Evolutionary conservation across 441 rosid genomes (phyloP).

Genomic region (Biscutella laevigata): DNA sequence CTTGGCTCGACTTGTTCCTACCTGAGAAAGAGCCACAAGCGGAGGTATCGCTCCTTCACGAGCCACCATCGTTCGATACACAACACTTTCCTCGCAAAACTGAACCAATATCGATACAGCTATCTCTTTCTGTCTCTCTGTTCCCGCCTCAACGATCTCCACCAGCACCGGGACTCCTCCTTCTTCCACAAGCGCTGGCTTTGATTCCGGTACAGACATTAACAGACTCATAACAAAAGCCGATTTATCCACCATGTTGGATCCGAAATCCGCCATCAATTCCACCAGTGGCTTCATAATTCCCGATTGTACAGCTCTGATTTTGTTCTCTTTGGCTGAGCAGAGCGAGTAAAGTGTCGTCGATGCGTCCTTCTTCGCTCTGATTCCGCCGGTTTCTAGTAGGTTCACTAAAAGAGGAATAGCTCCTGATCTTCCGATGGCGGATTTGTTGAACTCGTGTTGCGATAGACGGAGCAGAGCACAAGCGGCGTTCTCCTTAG

Average conservation of each 20-base stretch:
- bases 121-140: conserved; percentile 82
- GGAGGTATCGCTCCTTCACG: conserved; percentile 96
- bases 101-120: conserved; percentile 51
- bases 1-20: conserved; percentile 81
- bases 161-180: conserved; percentile 90
- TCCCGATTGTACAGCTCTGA: conserved; percentile 63
- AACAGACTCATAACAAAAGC: conserved; percentile 58
- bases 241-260: conserved; percentile 95
- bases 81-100: conserved; percentile 59
- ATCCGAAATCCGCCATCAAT: conserved; percentile 82
- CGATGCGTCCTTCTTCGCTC: conserved; percentile 87
- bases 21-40: conserved; percentile 65
- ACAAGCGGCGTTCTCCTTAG: conserved; percentile 85
- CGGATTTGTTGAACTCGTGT: conserved; percentile 55
- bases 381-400: conserved; percentile 57
- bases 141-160: conserved; percentile 76
- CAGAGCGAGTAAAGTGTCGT: conserved; percentile 77
- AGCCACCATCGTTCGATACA: conserved; percentile 59
- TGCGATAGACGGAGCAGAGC: conserved; percentile 79
- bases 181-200: conserved; percentile 64
- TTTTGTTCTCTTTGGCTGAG: conserved; percentile 68
- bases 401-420: conserved; percentile 60
- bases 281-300: conserved; percentile 79
- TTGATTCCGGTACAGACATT: conserved; percentile 55
- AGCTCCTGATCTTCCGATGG: conserved; percentile 90